Conservation (phyloP, 495 filamentous ascomycete genomes). For the Talaromyces adpressus region DNA sequence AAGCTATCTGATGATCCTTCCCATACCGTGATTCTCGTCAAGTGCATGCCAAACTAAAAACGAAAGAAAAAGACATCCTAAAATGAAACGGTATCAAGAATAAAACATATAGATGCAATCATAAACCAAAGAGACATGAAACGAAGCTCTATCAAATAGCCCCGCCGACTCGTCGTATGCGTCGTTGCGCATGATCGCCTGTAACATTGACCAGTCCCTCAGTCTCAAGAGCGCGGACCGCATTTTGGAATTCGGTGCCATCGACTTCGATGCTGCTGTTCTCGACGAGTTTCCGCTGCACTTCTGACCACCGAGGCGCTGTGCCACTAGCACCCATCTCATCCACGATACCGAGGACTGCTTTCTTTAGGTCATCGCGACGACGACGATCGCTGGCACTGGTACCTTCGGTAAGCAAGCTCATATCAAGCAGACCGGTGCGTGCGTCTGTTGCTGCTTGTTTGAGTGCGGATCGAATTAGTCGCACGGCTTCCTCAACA, state of each 20-base stretch:
- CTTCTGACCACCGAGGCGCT: constrained; percentile 70
- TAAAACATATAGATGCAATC: neutral
- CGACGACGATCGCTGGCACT: constrained; percentile 74
- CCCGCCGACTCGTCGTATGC: constrained; percentile 69
- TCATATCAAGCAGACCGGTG: constrained; percentile 96
- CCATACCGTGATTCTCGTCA: neutral
- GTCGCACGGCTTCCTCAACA: constrained; percentile 82
- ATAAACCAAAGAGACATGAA: constrained; percentile 1
- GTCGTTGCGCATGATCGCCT: constrained; percentile 80
- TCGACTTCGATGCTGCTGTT: constrained; percentile 68
- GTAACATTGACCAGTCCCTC: constrained; percentile 76
- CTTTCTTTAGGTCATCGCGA: constrained; percentile 78
- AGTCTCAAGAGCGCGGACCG: constrained; percentile 68
- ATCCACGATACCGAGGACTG: constrained; percentile 65
- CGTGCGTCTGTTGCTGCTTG: constrained; percentile 86
- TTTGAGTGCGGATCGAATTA: constrained; percentile 94
- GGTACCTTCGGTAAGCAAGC: constrained; percentile 84
- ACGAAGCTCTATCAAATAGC: constrained; percentile 9
- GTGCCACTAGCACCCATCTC: constrained; percentile 59
- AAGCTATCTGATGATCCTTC: neutral
- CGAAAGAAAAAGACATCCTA: neutral
- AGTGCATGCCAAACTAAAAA: neutral
- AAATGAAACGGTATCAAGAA: neutral
- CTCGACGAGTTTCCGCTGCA: constrained; percentile 67
- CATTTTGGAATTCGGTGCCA: constrained; percentile 70